Percentiles rank a stretch among this genome's conserved stretches.
phyloP scores from a whole-genome alignment of 2,329 filamentous ascomycete genomes.

The Pseudocercospora fijiensis region DNA sequence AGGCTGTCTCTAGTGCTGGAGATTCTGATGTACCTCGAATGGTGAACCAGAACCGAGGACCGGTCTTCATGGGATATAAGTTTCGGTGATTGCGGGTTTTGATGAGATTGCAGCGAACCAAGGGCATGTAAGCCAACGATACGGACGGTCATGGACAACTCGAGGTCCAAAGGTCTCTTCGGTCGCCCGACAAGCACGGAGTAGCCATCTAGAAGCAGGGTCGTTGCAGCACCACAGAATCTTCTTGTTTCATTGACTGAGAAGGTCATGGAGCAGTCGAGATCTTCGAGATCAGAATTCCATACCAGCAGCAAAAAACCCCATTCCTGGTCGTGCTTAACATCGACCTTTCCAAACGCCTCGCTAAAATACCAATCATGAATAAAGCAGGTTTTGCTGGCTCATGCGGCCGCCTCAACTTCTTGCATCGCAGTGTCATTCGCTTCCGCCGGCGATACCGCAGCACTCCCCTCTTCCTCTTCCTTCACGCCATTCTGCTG shows the following conservation, averaged over 20 bases:
- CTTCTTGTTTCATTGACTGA: not conserved
- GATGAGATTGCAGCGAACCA: not conserved
- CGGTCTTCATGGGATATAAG: not conserved
- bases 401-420: not conserved
- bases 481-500: not conserved
- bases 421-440: not conserved
- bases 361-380: conserved; percentile 4
- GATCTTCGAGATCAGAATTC: not conserved
- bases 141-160: not conserved
- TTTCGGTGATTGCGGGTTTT: not conserved
- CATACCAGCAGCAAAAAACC: not conserved
- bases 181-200: too few relatives aligned
- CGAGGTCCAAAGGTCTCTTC: not conserved
- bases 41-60: not conserved
- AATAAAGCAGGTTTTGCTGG: not conserved
- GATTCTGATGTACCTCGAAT: not conserved
- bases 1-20: not conserved
- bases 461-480: not conserved
- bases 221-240: too few relatives aligned
- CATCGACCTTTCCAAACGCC: not conserved
- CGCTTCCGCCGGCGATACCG: not conserved
- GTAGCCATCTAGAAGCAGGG: too few relatives aligned
- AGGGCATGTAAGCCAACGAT: not conserved
- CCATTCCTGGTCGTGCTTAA: not conserved
- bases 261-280: not conserved